A percentile compares a stretch with the other conserved stretches of the same genome.
Conservation (phyloP, 1,139 yeast species). For the Scheffersomyces quercinus region DNA sequence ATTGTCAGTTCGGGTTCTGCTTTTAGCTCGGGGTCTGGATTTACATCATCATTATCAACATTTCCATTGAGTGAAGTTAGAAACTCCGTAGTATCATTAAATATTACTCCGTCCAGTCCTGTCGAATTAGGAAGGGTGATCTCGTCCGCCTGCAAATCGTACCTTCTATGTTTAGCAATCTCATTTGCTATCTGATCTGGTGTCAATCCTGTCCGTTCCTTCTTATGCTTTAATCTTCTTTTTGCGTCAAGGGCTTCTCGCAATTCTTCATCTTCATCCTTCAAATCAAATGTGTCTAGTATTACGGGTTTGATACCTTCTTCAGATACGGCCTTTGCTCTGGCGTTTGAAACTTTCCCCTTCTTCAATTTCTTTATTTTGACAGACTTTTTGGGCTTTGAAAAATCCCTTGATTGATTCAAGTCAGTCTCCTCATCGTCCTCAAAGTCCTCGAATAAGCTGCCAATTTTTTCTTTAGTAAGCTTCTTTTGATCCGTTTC, state of each 20-base stretch:
- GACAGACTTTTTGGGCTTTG: constrained; percentile 11
- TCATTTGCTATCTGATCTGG: constrained; percentile 53
- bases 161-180: constrained; percentile 31
- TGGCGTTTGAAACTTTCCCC: constrained; percentile 9
- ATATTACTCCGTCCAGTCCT: constrained; percentile 30
- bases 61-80: constrained; percentile 36
- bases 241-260: constrained; percentile 39
- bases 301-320: constrained; percentile 28
- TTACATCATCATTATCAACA: neutral
- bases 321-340: constrained; percentile 10
- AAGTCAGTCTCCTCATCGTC: constrained; percentile 47
- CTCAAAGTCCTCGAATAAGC: constrained; percentile 8
- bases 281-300: constrained; percentile 25
- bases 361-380: constrained; percentile 23
- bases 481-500: constrained; percentile 12
- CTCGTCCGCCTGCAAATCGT: constrained; percentile 30
- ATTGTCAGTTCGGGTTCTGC: neutral
- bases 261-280: constrained; percentile 48
- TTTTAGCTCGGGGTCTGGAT: neutral
- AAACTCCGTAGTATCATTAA: constrained; percentile 64
- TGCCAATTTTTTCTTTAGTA: no score
- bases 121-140: constrained; percentile 13
- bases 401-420: constrained; percentile 9
- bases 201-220: constrained; percentile 24
- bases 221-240: constrained; percentile 40